Percentiles rank a stretch among this genome's conserved stretches.
Conservation (phyloP, 2,329 filamentous ascomycete species). For the Monosporascus ibericus region DNA sequence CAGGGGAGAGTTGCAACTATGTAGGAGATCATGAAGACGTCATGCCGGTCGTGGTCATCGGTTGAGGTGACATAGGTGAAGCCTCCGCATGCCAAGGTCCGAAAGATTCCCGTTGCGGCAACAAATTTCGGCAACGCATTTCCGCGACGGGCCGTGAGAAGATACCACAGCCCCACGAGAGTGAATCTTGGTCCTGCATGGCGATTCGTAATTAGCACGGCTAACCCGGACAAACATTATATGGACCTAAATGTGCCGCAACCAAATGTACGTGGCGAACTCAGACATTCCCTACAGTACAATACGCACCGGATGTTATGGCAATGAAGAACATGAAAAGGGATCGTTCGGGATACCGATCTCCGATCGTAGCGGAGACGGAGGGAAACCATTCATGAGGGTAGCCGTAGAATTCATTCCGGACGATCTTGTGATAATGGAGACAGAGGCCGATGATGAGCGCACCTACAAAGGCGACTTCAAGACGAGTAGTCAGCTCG, state of each 20-base stretch:
- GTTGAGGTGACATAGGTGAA: conserved; percentile 99
- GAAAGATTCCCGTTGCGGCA: conserved; percentile 71
- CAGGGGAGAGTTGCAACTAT: conserved; percentile 89
- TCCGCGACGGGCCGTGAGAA: conserved; percentile 73
- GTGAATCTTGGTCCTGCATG: conserved; percentile 75
- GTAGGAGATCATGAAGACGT: conserved; percentile 99
- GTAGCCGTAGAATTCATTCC: conserved; percentile 94
- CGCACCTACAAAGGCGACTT: conserved; percentile 81
- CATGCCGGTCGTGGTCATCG: conserved; percentile 97
- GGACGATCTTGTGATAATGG: conserved; percentile 94
- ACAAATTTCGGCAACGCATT: conserved; percentile 75
- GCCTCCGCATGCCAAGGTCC: conserved; percentile 89
- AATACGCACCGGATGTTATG: conserved; percentile 70
- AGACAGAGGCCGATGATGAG: conserved; percentile 73
- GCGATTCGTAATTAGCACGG: conserved; percentile 7
- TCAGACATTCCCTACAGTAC: background rate
- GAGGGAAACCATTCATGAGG: conserved; percentile 96
- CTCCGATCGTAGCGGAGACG: conserved; percentile 93
- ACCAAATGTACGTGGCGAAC: background rate
- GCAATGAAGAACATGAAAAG: conserved; percentile 98
- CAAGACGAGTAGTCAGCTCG: background rate
- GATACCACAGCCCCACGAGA: conserved; percentile 86
- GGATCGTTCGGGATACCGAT: conserved; percentile 92
- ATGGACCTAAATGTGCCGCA: too few relatives aligned
- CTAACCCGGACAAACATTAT: background rate